phyloP scores from a whole-genome alignment of 257 asterid species.

The Solanum chiquidenum region DNA sequence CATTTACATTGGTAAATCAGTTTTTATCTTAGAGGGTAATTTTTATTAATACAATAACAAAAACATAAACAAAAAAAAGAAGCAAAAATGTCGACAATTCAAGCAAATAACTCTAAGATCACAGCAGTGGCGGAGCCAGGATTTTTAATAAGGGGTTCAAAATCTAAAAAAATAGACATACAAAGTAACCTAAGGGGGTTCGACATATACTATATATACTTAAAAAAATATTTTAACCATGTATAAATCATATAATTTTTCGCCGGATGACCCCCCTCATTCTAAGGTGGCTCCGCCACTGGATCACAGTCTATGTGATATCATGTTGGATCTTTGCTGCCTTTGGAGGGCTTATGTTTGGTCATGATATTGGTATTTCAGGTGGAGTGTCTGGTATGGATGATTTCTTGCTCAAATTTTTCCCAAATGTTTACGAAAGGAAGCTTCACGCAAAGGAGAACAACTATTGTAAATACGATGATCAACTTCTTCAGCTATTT shows the following conservation, averaged over 20 bases:
- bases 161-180: too few species aligned
- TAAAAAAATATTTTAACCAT: too few species aligned
- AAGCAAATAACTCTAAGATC: conserved; percentile 4
- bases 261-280: too few species aligned
- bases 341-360: conserved; percentile 44
- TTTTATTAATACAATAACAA: background rate
- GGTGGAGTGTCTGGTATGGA: conserved; percentile 88
- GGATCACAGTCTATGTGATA: conserved; percentile 18
- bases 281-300: too few species aligned
- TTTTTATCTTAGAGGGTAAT: background rate
- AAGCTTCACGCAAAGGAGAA: conserved; percentile 30
- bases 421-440: conserved; percentile 37
- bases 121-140: too few species aligned
- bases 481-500: conserved; percentile 68
- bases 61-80: background rate
- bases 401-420: conserved; percentile 61
- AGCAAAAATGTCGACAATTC: background rate
- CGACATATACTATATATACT: too few species aligned
- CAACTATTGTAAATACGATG: conserved; percentile 76
- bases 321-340: conserved; percentile 48
- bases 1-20: too few species aligned
- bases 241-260: too few species aligned
- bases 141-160: too few species aligned
- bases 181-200: too few species aligned
- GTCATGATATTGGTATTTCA: conserved; percentile 50